Evolutionary conservation across 495 filamentous ascomycete genomes (phyloP).

Genomic region (Bombardia bombarda): DNA sequence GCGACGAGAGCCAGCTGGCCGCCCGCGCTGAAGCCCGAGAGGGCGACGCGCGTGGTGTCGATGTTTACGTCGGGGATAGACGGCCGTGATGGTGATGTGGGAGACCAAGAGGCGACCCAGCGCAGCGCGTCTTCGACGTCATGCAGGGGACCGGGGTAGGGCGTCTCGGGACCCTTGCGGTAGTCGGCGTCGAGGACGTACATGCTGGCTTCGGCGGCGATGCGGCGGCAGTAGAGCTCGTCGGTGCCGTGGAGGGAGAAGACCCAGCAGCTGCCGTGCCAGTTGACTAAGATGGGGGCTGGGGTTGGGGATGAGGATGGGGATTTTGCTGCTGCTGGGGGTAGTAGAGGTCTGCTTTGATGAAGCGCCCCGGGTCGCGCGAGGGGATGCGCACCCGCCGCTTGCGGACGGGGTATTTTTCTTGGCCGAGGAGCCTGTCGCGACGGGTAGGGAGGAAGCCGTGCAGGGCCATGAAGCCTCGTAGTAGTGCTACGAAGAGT

Average conservation of each 20-base stretch:
- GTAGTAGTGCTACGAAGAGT: neutral
- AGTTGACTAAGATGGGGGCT: neutral
- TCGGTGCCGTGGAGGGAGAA: neutral
- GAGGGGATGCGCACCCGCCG: neutral
- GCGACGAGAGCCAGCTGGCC: neutral
- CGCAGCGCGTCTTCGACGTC: neutral
- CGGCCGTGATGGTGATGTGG: neutral
- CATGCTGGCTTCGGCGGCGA: neutral
- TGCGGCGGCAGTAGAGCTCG: neutral
- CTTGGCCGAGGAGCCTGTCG: neutral
- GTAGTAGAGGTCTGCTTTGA: neutral
- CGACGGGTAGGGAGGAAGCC: neutral
- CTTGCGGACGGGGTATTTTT: neutral
- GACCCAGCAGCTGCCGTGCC: neutral
- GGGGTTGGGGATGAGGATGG: neutral
- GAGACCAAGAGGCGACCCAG: neutral
- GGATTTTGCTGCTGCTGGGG: too few relatives aligned
- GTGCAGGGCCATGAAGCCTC: neutral
- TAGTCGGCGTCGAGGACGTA: constrained; percentile 1
- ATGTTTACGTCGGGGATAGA: neutral
- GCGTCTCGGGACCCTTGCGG: neutral
- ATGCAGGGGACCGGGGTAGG: neutral
- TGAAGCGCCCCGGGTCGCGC: neutral
- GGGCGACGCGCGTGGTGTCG: neutral
- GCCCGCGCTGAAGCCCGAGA: neutral